phyloP scores from a whole-genome alignment of 495 filamentous ascomycete genomes.

The Pseudomonodictys pantanalensis region DNA sequence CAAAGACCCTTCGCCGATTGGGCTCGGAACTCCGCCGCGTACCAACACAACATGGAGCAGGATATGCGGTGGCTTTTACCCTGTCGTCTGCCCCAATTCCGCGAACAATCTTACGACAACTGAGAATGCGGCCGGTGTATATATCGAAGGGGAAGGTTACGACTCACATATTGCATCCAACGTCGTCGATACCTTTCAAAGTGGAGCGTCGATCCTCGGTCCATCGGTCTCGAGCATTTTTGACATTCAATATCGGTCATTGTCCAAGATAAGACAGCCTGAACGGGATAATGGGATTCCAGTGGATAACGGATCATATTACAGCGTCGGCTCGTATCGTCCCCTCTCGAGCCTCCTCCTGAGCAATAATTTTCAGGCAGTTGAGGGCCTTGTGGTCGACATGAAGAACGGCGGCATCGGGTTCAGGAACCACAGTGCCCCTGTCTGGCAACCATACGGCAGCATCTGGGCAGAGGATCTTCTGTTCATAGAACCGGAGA shows the following conservation, averaged over 20 bases:
- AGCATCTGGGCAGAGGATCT: constrained; percentile 47
- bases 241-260: constrained; percentile 44
- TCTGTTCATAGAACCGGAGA: constrained; percentile 48
- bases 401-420: constrained; percentile 43
- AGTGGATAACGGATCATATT: background rate
- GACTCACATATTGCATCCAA: constrained; percentile 29
- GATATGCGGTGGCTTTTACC: too few species aligned
- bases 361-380: constrained; percentile 33
- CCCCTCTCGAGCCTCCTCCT: constrained; percentile 38
- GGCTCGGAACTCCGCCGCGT: constrained; percentile 21
- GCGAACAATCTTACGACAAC: too few species aligned
- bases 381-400: constrained; percentile 50
- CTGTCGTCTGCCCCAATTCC: too few species aligned
- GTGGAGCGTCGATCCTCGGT: constrained; percentile 27
- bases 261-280: constrained; percentile 14
- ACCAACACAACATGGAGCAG: background rate
- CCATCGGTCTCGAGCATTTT: constrained; percentile 45
- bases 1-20: constrained; percentile 24
- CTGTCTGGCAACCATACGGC: constrained; percentile 31
- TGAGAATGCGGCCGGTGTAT: too few species aligned
- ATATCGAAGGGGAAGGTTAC: too few species aligned
- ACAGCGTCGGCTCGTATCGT: constrained; percentile 24
- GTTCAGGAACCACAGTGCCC: constrained; percentile 49
- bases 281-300: constrained; percentile 14
- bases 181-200: constrained; percentile 38